Percentiles rank a stretch among this genome's conserved stretches.
phyloP scores from a whole-genome alignment of 2,329 filamentous ascomycete species.

The Harringtonia aguacate region DNA sequence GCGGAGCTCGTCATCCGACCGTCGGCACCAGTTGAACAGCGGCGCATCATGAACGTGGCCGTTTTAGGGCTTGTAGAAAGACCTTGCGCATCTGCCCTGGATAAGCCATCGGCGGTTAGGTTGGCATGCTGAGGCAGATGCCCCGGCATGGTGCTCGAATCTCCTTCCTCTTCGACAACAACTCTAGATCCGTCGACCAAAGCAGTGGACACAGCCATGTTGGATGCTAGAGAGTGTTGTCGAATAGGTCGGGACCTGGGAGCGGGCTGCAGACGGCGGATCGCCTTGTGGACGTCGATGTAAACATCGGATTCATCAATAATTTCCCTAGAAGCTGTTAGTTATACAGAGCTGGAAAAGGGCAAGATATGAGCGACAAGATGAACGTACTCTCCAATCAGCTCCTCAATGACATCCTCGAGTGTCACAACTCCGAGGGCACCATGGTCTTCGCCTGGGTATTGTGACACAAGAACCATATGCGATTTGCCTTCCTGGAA shows the following conservation, averaged over 20 bases:
- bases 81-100: conserved; percentile 20
- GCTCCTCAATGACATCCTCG: conserved; percentile 95
- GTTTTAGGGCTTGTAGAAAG: conserved; percentile 37
- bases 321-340: conserved; percentile 58
- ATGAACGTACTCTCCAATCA: conserved; percentile 78
- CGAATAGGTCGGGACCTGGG: conserved; percentile 56
- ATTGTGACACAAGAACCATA: conserved; percentile 91
- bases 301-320: conserved; percentile 98
- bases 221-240: conserved; percentile 19
- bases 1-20: conserved; percentile 35
- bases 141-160: conserved; percentile 5
- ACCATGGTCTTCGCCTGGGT: conserved; percentile 80
- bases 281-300: conserved; percentile 96
- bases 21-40: conserved; percentile 43
- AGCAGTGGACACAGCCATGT: conserved; percentile 1
- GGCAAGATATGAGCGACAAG: neutral
- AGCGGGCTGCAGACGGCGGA: conserved; percentile 75
- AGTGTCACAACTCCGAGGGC: conserved; percentile 89
- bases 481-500: conserved; percentile 99
- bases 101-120: too few relatives aligned
- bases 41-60: conserved; percentile 49
- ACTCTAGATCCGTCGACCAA: conserved; percentile 16
- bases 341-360: too few relatives aligned
- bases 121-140: conserved; percentile 1
- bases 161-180: conserved; percentile 16